Percentiles rank a stretch among this genome's conserved stretches.
Conservation (phyloP, 1,139 yeast species). For the Pichia sp. region DNA sequence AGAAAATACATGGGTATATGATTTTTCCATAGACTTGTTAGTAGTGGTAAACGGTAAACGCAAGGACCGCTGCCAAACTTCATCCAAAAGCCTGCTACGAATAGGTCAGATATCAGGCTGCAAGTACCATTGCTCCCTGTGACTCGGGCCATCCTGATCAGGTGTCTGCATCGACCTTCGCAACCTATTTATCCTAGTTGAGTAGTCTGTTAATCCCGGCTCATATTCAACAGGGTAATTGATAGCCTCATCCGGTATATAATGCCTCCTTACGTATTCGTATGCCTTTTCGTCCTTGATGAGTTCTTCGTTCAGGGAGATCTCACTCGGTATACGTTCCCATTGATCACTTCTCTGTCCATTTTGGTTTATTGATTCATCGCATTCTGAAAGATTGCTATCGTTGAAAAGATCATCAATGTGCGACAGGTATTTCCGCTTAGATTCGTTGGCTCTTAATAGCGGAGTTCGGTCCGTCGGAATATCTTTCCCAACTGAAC, state of each 20-base stretch:
- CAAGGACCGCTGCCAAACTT: too few relatives aligned
- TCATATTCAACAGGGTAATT: constrained; percentile 25
- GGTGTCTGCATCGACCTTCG: neutral
- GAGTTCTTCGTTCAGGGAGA: constrained; percentile 26
- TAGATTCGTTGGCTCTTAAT: neutral
- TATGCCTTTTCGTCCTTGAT: constrained; percentile 37
- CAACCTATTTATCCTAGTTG: constrained; percentile 4
- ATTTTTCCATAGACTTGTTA: too few relatives aligned
- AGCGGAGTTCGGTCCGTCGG: constrained; percentile 5
- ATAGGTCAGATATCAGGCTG: too few relatives aligned
- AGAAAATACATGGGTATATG: too few relatives aligned
- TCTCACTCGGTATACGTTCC: neutral
- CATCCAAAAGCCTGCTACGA: too few relatives aligned
- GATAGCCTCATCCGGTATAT: constrained; percentile 20
- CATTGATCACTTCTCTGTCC: too few relatives aligned
- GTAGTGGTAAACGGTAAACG: too few relatives aligned
- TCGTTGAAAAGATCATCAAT: constrained; percentile 8
- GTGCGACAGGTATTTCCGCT: constrained; percentile 4
- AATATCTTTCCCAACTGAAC: neutral
- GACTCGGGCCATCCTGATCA: too few relatives aligned
- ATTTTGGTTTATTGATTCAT: too few relatives aligned
- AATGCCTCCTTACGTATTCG: constrained; percentile 32
- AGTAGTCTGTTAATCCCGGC: constrained; percentile 14
- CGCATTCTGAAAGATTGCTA: neutral
- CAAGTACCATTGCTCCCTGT: too few relatives aligned